Evolutionary conservation across 2,329 filamentous ascomycete species (phyloP).

Genomic region (Fusarium buxicola): DNA sequence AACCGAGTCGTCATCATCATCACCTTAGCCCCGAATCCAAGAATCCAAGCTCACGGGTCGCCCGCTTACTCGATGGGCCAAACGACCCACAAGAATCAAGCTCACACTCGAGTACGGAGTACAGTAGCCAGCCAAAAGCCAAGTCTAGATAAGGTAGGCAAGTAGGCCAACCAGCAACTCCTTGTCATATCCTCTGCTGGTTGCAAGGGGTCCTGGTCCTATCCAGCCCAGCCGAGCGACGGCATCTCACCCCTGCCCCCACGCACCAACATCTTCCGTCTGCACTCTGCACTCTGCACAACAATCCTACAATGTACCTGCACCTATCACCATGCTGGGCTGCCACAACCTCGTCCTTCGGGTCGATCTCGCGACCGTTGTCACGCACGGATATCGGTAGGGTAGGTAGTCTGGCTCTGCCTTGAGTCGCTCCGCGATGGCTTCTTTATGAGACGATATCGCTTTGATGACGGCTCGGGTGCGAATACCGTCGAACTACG

Average conservation of each 20-base stretch:
- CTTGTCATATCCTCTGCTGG: conserved; percentile 2
- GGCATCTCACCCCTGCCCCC: conserved; percentile 31
- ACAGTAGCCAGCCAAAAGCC: neutral
- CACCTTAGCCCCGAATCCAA: conserved; percentile 15
- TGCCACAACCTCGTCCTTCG: conserved; percentile 14
- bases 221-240: conserved; percentile 7
- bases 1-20: conserved; percentile 14
- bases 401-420: too few species aligned
- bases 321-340: conserved; percentile 20
- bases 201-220: conserved; percentile 20
- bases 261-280: conserved; percentile 18
- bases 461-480: neutral
- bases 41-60: conserved; percentile 17
- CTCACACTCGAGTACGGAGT: neutral
- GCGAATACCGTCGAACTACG: neutral
- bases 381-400: conserved; percentile 20
- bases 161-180: conserved; percentile 4
- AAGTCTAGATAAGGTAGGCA: neutral
- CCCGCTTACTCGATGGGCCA: conserved; percentile 14
- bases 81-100: conserved; percentile 4
- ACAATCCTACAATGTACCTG: conserved; percentile 9
- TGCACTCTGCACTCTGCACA: conserved; percentile 10
- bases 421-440: neutral
- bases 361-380: conserved; percentile 19
- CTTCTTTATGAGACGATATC: neutral